A percentile compares a stretch with the other conserved stretches of the same genome.
Conservation (phyloP, 1,139 yeast species). For the Zygosaccharomyces sapae region DNA sequence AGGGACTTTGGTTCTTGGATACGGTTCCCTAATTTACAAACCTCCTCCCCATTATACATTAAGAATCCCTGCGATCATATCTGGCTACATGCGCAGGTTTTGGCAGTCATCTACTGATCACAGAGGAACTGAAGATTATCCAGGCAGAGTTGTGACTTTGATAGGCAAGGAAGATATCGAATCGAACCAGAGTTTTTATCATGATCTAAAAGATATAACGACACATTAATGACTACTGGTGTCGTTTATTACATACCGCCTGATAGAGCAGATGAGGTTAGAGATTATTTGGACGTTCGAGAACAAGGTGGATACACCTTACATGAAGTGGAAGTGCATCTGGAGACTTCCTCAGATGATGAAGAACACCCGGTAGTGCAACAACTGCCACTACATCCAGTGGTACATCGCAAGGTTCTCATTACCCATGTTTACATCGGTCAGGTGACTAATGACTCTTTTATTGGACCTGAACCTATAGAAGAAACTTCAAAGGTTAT, state of each 20-base stretch:
- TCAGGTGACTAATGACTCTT: slow-evolving; percentile 72
- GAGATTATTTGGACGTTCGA: slow-evolving; percentile 66
- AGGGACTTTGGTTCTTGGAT: slow-evolving; percentile 75
- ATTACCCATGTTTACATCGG: slow-evolving; percentile 80
- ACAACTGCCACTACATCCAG: slow-evolving; percentile 32
- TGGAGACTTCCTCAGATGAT: slow-evolving; percentile 37
- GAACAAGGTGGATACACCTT: slow-evolving; percentile 86
- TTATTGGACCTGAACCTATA: slow-evolving; percentile 72
- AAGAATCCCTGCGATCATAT: slow-evolving; percentile 66
- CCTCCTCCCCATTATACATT: slow-evolving; percentile 75
- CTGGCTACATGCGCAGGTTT: slow-evolving; percentile 75
- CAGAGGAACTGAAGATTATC: slow-evolving; percentile 77
- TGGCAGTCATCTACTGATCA: slow-evolving; percentile 93
- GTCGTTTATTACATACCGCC: slow-evolving; percentile 81
- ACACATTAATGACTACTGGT: slow-evolving; percentile 65
- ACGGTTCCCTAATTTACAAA: slow-evolving; percentile 85
- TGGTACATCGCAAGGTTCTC: slow-evolving; percentile 43
- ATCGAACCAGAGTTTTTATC: slow-evolving; percentile 39
- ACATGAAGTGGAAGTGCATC: slow-evolving; percentile 63
- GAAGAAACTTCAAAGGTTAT: slow-evolving; percentile 60
- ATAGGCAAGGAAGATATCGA: slow-evolving; percentile 55
- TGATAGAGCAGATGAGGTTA: slow-evolving; percentile 55
- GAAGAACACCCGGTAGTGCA: slow-evolving; percentile 29
- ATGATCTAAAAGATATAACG: slow-evolving; percentile 40
- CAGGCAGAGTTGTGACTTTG: slow-evolving; percentile 86